Percentiles rank a stretch among this genome's conserved stretches.
phyloP scores from a whole-genome alignment of 805 yeast genomes.

The Schwanniomyces sp. region DNA sequence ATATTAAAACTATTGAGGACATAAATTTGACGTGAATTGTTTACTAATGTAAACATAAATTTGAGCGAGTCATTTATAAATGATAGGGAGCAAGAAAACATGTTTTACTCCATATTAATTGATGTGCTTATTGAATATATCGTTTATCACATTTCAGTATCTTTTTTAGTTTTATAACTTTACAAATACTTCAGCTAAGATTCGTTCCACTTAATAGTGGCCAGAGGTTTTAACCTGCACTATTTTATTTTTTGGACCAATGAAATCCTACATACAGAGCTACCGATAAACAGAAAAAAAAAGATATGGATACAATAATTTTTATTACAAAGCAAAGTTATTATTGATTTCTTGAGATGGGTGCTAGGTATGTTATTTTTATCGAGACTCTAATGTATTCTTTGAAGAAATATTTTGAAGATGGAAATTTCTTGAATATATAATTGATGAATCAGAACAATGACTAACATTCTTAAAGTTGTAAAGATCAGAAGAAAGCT shows the following conservation, averaged over 20 bases:
- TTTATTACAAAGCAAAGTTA: neutral
- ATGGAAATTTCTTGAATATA: neutral
- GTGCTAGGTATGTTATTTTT: constrained; percentile 46
- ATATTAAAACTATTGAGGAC: too few relatives aligned
- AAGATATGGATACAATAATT: neutral
- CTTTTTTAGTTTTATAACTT: too few relatives aligned
- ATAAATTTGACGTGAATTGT: too few relatives aligned
- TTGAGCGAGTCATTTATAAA: too few relatives aligned
- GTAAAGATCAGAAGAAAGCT: constrained; percentile 92
- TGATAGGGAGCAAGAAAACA: too few relatives aligned
- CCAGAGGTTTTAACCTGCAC: too few relatives aligned
- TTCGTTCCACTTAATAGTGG: too few relatives aligned
- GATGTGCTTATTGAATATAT: too few relatives aligned
- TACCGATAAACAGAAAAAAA: neutral
- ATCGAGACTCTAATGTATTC: neutral
- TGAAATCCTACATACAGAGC: neutral
- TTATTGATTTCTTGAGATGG: constrained; percentile 34
- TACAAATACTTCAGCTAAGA: too few relatives aligned
- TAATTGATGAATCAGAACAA: neutral
- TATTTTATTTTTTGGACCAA: neutral
- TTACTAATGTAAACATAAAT: too few relatives aligned
- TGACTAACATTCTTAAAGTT: constrained; percentile 47
- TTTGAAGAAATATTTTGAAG: neutral
- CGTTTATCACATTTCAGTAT: too few relatives aligned
- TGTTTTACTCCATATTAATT: too few relatives aligned